A percentile compares a stretch with the other conserved stretches of the same genome.
Conservation (phyloP, 2,329 filamentous ascomycete genomes). For the Diaporthe batatas region DNA sequence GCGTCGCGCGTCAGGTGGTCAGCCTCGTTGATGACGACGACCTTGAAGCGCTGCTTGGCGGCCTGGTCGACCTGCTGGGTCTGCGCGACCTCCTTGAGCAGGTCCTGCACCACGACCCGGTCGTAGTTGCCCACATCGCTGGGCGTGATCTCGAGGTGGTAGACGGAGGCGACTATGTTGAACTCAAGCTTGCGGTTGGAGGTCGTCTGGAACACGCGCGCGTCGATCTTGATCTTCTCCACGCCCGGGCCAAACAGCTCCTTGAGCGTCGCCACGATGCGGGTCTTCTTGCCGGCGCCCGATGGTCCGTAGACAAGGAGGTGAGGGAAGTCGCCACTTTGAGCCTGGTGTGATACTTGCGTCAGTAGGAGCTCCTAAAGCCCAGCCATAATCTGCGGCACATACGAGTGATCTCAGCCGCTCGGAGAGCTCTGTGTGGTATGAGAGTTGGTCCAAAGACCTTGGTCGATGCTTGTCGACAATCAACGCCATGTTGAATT, state of each 20-base stretch:
- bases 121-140: slow-evolving; percentile 98
- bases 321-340: slow-evolving; percentile 97
- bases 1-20: slow-evolving; percentile 95
- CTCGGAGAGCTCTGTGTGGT: slow-evolving; percentile 89
- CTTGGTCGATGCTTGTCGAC: slow-evolving; percentile 81
- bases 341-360: slow-evolving; percentile 72
- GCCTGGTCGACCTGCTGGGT: slow-evolving; percentile 97
- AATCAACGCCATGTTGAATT: slow-evolving; percentile 72
- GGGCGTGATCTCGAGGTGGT: slow-evolving; percentile 98
- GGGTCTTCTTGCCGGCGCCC: slow-evolving; percentile 96
- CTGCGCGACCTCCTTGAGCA: slow-evolving; percentile 97
- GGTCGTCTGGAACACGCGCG: slow-evolving; percentile 94
- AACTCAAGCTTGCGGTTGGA: slow-evolving; percentile 98
- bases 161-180: slow-evolving; percentile 97
- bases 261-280: slow-evolving; percentile 94
- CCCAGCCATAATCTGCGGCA: neutral
- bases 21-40: slow-evolving; percentile 99
- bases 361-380: slow-evolving; percentile 17
- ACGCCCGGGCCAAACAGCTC: slow-evolving; percentile 95
- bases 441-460: slow-evolving; percentile 83
- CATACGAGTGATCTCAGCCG: slow-evolving; percentile 87
- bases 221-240: slow-evolving; percentile 99
- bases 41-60: slow-evolving; percentile 95
- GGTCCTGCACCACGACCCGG: slow-evolving; percentile 92
- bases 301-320: slow-evolving; percentile 97